A percentile compares a stretch with the other conserved stretches of the same genome.
phyloP scores from a whole-genome alignment of 1,284 basidiomycete species.

The Sanguinoderma infundibulare region DNA sequence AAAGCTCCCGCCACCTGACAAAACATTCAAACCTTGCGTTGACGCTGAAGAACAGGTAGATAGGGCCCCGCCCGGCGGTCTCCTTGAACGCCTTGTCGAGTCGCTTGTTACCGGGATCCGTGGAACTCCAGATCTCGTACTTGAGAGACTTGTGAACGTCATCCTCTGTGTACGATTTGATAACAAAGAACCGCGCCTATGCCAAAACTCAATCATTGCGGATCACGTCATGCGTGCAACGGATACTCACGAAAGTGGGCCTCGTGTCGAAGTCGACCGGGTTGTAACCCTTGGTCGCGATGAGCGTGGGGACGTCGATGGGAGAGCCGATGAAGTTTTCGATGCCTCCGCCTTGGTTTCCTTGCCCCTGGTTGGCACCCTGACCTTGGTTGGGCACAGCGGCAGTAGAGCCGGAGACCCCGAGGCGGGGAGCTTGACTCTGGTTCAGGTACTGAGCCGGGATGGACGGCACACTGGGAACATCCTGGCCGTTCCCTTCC shows the following conservation, averaged over 20 bases:
- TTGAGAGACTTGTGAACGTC: conserved; percentile 97
- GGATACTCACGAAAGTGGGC: conserved; percentile 68
- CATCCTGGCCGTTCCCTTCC: conserved; percentile 42
- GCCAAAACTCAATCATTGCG: conserved; percentile 12
- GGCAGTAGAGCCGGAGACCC: conserved; percentile 36
- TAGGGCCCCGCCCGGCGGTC: conserved; percentile 81
- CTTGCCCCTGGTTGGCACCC: conserved; percentile 32
- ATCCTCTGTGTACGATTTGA: conserved; percentile 97
- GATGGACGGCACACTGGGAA: conserved; percentile 72
- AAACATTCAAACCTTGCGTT: conserved; percentile 72
- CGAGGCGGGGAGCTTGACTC: conserved; percentile 48
- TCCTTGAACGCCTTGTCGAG: conserved; percentile 96
- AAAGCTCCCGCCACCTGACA: neutral
- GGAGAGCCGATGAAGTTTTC: conserved; percentile 57
- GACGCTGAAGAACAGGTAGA: conserved; percentile 96
- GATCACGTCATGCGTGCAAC: neutral
- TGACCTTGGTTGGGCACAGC: conserved; percentile 21
- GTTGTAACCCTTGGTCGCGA: conserved; percentile 90
- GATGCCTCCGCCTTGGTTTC: conserved; percentile 25
- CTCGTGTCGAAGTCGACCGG: conserved; percentile 84
- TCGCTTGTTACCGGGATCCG: conserved; percentile 93
- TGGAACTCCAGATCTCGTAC: conserved; percentile 97
- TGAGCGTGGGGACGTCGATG: conserved; percentile 85
- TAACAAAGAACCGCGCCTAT: conserved; percentile 92
- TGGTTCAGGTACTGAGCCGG: conserved; percentile 72